Conservation (phyloP, 352 stramenopile species). For the Phytophthora fragariae region DNA sequence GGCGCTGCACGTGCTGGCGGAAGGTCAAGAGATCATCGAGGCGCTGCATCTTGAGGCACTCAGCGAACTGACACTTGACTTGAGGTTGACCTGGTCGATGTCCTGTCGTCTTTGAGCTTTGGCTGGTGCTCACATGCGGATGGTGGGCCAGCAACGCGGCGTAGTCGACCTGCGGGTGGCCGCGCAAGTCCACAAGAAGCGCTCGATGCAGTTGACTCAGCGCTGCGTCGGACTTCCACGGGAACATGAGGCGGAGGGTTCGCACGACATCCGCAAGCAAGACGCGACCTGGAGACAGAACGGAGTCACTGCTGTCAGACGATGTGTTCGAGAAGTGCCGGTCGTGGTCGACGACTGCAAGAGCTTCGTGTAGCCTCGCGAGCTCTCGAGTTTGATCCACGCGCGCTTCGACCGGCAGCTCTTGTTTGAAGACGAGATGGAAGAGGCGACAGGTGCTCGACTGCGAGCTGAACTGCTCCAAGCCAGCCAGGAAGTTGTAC, state of each 20-base stretch:
- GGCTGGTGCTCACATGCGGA: slow-evolving; percentile 7
- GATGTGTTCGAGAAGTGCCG: slow-evolving; percentile 31
- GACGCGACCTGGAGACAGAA: slow-evolving; percentile 36
- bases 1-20: slow-evolving; percentile 46
- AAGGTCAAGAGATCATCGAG: slow-evolving; percentile 71
- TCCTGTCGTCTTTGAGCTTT: slow-evolving; percentile 3
- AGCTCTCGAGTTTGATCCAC: slow-evolving; percentile 56
- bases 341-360: slow-evolving; percentile 61
- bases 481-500: slow-evolving; percentile 64
- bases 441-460: slow-evolving; percentile 70
- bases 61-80: slow-evolving; percentile 34
- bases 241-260: slow-evolving; percentile 57
- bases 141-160: slow-evolving; percentile 38
- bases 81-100: background rate
- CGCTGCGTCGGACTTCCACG: slow-evolving; percentile 64
- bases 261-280: slow-evolving; percentile 55
- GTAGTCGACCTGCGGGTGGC: slow-evolving; percentile 52
- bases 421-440: slow-evolving; percentile 49
- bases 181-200: slow-evolving; percentile 54
- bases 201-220: slow-evolving; percentile 55
- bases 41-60: slow-evolving; percentile 63
- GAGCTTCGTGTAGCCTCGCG: slow-evolving; percentile 53
- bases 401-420: slow-evolving; percentile 58
- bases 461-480: slow-evolving; percentile 48
- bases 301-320: background rate